Evolutionary conservation across 75 land plant species (phyloP).

Genomic region (Azolla pinnata): DNA sequence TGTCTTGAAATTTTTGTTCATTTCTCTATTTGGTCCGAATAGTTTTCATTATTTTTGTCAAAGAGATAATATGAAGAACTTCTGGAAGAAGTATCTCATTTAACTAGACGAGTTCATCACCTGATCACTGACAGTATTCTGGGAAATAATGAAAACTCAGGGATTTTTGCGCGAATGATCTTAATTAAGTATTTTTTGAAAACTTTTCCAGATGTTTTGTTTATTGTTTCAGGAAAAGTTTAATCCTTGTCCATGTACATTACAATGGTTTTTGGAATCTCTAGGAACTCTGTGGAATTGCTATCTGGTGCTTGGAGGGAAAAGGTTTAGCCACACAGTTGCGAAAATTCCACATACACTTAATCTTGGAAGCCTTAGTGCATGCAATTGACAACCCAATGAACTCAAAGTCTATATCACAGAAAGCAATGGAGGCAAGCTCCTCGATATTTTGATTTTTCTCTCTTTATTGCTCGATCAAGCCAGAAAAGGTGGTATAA

Average conservation of each 20-base stretch:
- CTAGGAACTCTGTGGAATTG: slow-evolving; percentile 54
- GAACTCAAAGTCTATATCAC: slow-evolving; percentile 51
- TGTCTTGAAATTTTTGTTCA: not conserved
- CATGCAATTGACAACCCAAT: slow-evolving; percentile 56
- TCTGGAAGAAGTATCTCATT: not conserved
- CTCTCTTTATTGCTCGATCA: not conserved
- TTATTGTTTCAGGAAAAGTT: too few relatives aligned
- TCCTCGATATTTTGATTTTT: not conserved
- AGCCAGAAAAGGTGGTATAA: not conserved
- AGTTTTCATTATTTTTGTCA: not conserved
- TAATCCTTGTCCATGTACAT: too few relatives aligned
- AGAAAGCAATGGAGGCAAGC: slow-evolving; percentile 51
- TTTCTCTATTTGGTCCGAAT: not conserved
- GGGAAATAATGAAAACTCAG: too few relatives aligned
- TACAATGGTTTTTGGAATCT: slow-evolving; percentile 15
- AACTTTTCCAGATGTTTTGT: too few relatives aligned
- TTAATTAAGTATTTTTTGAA: too few relatives aligned
- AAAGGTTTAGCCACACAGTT: slow-evolving; percentile 29
- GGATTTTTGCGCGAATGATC: too few relatives aligned
- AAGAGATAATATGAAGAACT: not conserved
- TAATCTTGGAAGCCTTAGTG: slow-evolving; percentile 33
- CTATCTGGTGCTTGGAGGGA: slow-evolving; percentile 60
- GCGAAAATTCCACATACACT: slow-evolving; percentile 15
- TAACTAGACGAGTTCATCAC: too few relatives aligned
- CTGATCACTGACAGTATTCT: too few relatives aligned